These are phyloP conservation scores for Gamarada debralockiae DNA, from an alignment of 495 filamentous ascomycete species.

Conservation along the genomic window DNA sequence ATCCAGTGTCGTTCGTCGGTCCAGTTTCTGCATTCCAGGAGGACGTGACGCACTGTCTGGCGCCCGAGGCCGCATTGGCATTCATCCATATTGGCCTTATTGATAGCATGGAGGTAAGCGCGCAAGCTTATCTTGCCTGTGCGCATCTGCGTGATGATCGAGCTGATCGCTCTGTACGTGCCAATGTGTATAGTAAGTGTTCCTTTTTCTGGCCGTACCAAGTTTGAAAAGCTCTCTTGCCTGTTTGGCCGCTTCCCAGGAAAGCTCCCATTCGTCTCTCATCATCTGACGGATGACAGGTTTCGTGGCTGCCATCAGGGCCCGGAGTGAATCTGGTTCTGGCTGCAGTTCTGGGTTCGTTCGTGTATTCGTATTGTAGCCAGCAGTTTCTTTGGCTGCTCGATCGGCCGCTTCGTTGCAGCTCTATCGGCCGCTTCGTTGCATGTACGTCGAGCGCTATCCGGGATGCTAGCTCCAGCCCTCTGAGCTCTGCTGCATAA, in stretches of 20 bases:
- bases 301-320: constrained; percentile 13
- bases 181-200: constrained; percentile 13
- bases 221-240: constrained; percentile 17
- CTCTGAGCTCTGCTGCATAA: constrained; percentile 22
- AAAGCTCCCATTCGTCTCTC: constrained; percentile 13
- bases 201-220: constrained; percentile 12
- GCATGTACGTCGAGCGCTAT: constrained; percentile 15
- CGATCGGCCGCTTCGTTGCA: constrained; percentile 28
- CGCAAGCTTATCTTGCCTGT: constrained; percentile 30
- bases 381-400: constrained; percentile 22
- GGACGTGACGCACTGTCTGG: constrained; percentile 29
- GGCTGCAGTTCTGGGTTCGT: constrained; percentile 10
- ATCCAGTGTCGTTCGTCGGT: constrained; percentile 25
- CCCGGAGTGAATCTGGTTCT: constrained; percentile 9
- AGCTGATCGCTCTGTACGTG: constrained; percentile 26
- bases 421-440: too few relatives aligned
- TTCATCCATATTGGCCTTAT: constrained; percentile 24
- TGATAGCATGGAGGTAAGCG: constrained; percentile 30
- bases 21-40: constrained; percentile 30
- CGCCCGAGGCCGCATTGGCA: constrained; percentile 24
- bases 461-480: constrained; percentile 17
- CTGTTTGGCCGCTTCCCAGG: constrained; percentile 14
- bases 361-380: constrained; percentile 2
- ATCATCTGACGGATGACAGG: constrained; percentile 14
- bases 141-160: constrained; percentile 29